phyloP scores from a whole-genome alignment of 257 asterid genomes.

The Knoxia roxburghii region DNA sequence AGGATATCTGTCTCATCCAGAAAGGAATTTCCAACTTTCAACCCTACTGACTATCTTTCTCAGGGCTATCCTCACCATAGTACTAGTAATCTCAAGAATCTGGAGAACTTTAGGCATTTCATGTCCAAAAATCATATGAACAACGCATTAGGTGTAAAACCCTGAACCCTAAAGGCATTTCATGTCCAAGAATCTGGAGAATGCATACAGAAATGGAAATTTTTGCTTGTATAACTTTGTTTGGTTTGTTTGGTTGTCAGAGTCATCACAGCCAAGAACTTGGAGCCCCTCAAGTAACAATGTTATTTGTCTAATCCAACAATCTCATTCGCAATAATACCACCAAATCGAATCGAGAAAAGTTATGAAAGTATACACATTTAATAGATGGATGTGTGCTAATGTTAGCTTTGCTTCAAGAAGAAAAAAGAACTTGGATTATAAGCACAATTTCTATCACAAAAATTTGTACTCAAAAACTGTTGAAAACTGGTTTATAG shows the following conservation, averaged over 20 bases:
- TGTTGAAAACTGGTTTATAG: no score
- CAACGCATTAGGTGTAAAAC: not conserved
- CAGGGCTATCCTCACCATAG: constrained; percentile 41
- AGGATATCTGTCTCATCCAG: constrained; percentile 14
- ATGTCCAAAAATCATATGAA: constrained; percentile 2
- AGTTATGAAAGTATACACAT: no score
- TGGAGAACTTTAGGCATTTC: not conserved
- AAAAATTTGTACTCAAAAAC: not conserved
- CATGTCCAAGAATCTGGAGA: not conserved
- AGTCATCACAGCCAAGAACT: not conserved
- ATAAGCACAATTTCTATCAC: not conserved
- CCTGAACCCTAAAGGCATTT: no score
- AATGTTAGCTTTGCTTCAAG: no score
- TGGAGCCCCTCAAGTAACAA: not conserved
- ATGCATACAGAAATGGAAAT: not conserved
- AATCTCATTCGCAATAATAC: not conserved
- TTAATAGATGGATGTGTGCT: no score
- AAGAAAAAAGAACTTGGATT: no score
- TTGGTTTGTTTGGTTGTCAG: no score
- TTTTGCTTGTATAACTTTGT: not conserved
- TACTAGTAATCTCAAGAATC: constrained; percentile 22
- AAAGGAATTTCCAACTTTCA: constrained; percentile 44
- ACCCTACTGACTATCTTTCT: constrained; percentile 47
- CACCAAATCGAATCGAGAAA: no score
- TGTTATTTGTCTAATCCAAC: not conserved